Conservation (phyloP, 306 rosid genomes). For the Castanea crenata region DNA sequence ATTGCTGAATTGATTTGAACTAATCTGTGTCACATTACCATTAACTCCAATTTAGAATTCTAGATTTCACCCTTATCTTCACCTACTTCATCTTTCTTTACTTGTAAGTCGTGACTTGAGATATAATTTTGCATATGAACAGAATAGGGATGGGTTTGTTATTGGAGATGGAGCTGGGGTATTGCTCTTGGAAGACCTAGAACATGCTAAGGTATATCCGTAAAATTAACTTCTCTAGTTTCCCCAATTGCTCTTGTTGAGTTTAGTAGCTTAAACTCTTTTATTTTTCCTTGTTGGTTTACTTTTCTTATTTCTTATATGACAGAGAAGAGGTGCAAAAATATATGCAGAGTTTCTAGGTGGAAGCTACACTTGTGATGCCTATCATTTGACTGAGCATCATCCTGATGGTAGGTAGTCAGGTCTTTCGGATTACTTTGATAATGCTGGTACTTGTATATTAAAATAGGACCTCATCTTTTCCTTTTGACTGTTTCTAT, state of each 20-base stretch:
- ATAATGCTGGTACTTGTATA: background rate
- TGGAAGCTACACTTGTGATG: slow-evolving; percentile 91
- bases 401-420: slow-evolving; percentile 76
- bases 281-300: slow-evolving; percentile 3
- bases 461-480: background rate
- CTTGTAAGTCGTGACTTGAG: background rate
- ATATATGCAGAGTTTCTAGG: slow-evolving; percentile 94
- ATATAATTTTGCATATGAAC: slow-evolving; percentile 34
- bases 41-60: background rate
- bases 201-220: slow-evolving; percentile 83
- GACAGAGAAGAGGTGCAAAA: slow-evolving; percentile 81
- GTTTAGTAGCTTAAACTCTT: background rate
- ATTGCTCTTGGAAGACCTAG: slow-evolving; percentile 87
- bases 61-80: background rate
- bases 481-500: background rate
- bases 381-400: slow-evolving; percentile 91
- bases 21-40: background rate
- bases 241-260: background rate
- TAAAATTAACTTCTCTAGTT: background rate
- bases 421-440: background rate
- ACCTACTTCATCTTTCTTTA: background rate
- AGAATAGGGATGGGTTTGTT: slow-evolving; percentile 98
- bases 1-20: background rate
- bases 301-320: slow-evolving; percentile 1
- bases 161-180: slow-evolving; percentile 99